A percentile compares a stretch with the other conserved stretches of the same genome.
These are phyloP conservation scores for Lichtheimia corymbifera DNA, from an alignment of 371 early-diverging fungal genomes.

Conservation along the genomic window DNA sequence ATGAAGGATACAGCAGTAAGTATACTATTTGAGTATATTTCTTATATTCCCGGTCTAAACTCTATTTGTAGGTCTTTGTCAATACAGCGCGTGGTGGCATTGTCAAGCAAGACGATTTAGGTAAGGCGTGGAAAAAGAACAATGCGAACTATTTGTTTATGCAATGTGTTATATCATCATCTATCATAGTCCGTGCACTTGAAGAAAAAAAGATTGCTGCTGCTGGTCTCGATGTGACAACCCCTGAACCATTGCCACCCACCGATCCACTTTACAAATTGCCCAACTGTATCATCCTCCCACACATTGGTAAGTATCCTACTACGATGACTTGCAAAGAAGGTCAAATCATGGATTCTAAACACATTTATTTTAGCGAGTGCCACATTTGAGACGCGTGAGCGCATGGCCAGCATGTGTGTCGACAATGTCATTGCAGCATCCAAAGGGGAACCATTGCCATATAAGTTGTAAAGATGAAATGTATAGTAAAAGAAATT, in stretches of 20 bases:
- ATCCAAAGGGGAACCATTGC: constrained; percentile 14
- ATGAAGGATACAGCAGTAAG: constrained; percentile 73
- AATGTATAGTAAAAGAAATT: neutral
- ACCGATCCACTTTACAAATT: constrained; percentile 62
- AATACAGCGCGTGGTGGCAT: constrained; percentile 85
- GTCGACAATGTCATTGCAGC: constrained; percentile 30
- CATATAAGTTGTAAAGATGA: constrained; percentile 12
- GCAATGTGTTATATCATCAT: neutral
- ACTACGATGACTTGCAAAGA: neutral
- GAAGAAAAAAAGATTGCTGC: constrained; percentile 62
- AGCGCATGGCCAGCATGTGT: constrained; percentile 69
- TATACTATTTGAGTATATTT: neutral
- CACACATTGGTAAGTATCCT: constrained; percentile 58
- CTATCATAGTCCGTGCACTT: constrained; percentile 57
- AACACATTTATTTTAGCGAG: constrained; percentile 49
- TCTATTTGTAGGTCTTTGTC: constrained; percentile 62
- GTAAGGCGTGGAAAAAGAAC: constrained; percentile 15
- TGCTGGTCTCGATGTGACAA: constrained; percentile 86
- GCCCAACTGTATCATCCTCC: constrained; percentile 70
- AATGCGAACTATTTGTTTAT: neutral
- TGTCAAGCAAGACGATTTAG: constrained; percentile 74
- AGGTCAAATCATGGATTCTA: neutral
- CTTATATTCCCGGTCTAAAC: neutral
- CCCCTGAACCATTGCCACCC: constrained; percentile 80
- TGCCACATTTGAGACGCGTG: constrained; percentile 82